These are phyloP conservation scores for Aaosphaeria pasadenensis DNA, from an alignment of 2,329 filamentous ascomycete species.

Conservation along the genomic window DNA sequence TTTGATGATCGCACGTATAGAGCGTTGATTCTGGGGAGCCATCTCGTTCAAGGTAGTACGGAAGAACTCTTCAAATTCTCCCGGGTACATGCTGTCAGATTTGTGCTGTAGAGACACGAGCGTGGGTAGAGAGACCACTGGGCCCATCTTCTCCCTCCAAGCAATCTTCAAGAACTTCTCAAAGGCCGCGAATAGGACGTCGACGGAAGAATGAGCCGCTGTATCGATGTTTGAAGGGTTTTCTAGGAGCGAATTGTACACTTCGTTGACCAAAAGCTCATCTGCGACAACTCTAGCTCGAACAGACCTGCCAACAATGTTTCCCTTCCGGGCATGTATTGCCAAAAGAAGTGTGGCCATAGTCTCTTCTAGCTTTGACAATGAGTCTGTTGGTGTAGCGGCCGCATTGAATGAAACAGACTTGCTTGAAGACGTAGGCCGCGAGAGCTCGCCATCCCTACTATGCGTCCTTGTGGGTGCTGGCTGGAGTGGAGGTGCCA, in stretches of 20 bases:
- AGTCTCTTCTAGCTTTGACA: constrained; percentile 77
- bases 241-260: constrained; percentile 86
- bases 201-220: constrained; percentile 71
- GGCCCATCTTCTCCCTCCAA: constrained; percentile 85
- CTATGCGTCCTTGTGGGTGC: constrained; percentile 36
- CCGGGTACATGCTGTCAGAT: constrained; percentile 61
- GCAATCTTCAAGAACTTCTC: constrained; percentile 88
- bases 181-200: constrained; percentile 86
- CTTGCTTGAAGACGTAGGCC: constrained; percentile 32
- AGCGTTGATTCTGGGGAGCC: constrained; percentile 63
- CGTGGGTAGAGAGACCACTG: constrained; percentile 70
- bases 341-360: constrained; percentile 80
- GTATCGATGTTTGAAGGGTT: constrained; percentile 75
- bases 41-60: constrained; percentile 51
- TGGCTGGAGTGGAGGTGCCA: constrained; percentile 31
- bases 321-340: constrained; percentile 80
- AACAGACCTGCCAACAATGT: constrained; percentile 75
- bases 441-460: constrained; percentile 30
- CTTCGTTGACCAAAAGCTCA: constrained; percentile 77
- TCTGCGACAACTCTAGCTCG: constrained; percentile 69
- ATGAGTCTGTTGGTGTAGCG: constrained; percentile 26
- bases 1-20: constrained; percentile 80
- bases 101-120: constrained; percentile 72
- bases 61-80: constrained; percentile 66
- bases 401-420: constrained; percentile 25